These are phyloP conservation scores for Stagonosporopsis cucurbitacearum DNA, from an alignment of 2,329 filamentous ascomycete species.

Conservation along the genomic window DNA sequence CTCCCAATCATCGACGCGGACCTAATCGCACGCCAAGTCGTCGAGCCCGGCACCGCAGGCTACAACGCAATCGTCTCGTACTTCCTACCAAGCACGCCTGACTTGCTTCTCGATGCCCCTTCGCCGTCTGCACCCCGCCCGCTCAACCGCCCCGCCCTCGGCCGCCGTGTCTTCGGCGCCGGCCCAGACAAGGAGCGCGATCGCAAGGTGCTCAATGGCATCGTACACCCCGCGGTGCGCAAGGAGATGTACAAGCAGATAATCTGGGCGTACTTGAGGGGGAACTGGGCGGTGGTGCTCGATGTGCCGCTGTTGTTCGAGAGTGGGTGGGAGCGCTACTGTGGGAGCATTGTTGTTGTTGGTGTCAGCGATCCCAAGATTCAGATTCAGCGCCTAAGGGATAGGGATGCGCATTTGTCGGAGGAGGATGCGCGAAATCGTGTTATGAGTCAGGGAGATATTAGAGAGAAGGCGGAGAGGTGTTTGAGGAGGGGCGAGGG, in stretches of 20 bases:
- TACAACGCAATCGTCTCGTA: constrained; percentile 82
- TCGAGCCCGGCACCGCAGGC: constrained; percentile 86
- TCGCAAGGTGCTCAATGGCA: constrained; percentile 79
- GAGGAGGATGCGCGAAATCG: constrained; percentile 87
- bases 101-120: constrained; percentile 71
- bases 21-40: constrained; percentile 87
- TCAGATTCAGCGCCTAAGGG: constrained; percentile 80
- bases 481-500: constrained; percentile 68
- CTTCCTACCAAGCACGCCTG: constrained; percentile 83
- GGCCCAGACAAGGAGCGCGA: constrained; percentile 73
- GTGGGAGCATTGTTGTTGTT: constrained; percentile 85
- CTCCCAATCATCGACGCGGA: constrained; percentile 95
- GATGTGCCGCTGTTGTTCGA: constrained; percentile 95
- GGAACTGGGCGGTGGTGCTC: constrained; percentile 87
- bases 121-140: constrained; percentile 64
- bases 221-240: constrained; percentile 91
- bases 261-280: constrained; percentile 73
- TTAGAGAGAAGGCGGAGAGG: constrained; percentile 79
- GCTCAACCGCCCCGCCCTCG: constrained; percentile 85
- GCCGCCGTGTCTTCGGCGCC: constrained; percentile 83
- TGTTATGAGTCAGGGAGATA: constrained; percentile 85
- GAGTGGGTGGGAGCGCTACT: constrained; percentile 81
- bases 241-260: constrained; percentile 80
- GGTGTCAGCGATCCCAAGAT: constrained; percentile 79
- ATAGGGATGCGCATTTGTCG: constrained; percentile 77